Evolutionary conservation across 2,329 filamentous ascomycete genomes (phyloP), one percentile per base, ranked within the genome.

Genomic region (Botrytis galanthina): DNA sequence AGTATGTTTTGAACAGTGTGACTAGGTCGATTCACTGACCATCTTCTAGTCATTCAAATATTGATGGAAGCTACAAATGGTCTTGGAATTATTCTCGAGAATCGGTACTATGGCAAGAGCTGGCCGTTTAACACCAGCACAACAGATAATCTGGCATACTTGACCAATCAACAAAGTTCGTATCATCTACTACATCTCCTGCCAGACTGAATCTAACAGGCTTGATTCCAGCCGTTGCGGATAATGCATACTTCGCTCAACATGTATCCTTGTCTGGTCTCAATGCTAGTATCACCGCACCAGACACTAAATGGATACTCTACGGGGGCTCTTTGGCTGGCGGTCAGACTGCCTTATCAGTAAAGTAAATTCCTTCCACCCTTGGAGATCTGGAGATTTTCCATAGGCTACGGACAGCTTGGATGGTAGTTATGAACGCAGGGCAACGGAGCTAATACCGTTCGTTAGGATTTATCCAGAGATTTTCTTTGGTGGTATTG

Each of bases 51-150:
- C 75, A 85, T 88, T 44, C 85, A 87, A 75, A 87, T 88, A 60
- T 77, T 88, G 62, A 87, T 87, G 85, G 78, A 87, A 77, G 85
- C 83, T 8, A 86, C 84, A n/a, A 84, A 85, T 76, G 86, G 86
- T 4, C 79, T 88, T 44, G 86, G 86, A 14, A 84, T 88, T 5
- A 87, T 88, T 73, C 80, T 87, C 4, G 85, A 87, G 76, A 86
- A 87, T 71, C 80, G 85, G 32, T 86, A 86, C 75, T 87, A 87
- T 75, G 86, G 86, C 39, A 71, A 84, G 42, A 86, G 85, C 75
- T 87, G 81, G 73, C 86, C 86, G 0, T 86, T 83, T 74, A 83
- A 84, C 29, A 82, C 81, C 26, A 84, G 83, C 48, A 85, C 84
- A 1, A 87, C 85, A 5, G 86, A 87, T 75, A 80, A 86, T 70